A percentile compares a stretch with the other conserved stretches of the same genome.
These are phyloP conservation scores for sunflower (Helianthus annuus) DNA, from an alignment of 129 eudicot species.

Conservation along the genomic window HanXRQr2.0-SUNRISE NC_035437.2:155251918-155252417, in stretches of 20 bases:
- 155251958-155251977: too few relatives aligned
- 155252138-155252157: too few relatives aligned
- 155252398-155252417: slow-evolving; percentile 75
- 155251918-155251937: slow-evolving; percentile 11
- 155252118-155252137: too few relatives aligned
- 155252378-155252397: slow-evolving; percentile 85
- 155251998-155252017: too few relatives aligned
- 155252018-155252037: too few relatives aligned
- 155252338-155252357: slow-evolving; percentile 33
- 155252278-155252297: slow-evolving; percentile 11
- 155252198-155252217: background rate
- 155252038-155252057: background rate
- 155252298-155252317: slow-evolving; percentile 7
- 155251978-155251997: too few relatives aligned
- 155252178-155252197: background rate
- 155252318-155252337: slow-evolving; percentile 13
- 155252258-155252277: background rate
- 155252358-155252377: slow-evolving; percentile 84
- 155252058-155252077: background rate
- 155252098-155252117: background rate
- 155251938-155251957: slow-evolving; percentile 1
- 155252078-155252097: background rate
- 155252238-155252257: slow-evolving; percentile 3
- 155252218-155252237: background rate
- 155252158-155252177: too few relatives aligned